phyloP scores from a whole-genome alignment of 2,329 filamentous ascomycete species.

The Aspergillus oerlinghausenensis region DNA sequence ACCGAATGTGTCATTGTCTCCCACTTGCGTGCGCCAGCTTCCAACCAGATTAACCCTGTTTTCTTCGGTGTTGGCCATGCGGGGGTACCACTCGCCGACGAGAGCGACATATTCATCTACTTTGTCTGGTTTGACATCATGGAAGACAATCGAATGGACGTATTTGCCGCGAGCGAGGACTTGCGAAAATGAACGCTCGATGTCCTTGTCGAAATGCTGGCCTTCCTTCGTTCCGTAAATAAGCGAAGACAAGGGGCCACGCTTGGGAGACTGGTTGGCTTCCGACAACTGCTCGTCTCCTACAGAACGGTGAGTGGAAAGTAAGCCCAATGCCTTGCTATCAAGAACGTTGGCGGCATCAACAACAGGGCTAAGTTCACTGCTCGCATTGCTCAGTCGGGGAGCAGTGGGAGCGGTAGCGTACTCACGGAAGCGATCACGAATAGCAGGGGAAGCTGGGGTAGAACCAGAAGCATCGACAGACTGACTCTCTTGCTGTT shows the following conservation, averaged over 20 bases:
- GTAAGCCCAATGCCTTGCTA: conserved; percentile 56
- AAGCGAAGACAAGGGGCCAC: conserved; percentile 73
- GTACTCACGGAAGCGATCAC: conserved; percentile 34
- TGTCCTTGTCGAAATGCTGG: conserved; percentile 87
- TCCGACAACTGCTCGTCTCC: conserved; percentile 58
- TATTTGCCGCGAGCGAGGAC: conserved; percentile 95
- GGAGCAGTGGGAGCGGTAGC: conserved; percentile 41
- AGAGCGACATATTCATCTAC: conserved; percentile 91
- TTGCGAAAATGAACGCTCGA: conserved; percentile 93
- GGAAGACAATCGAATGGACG: conserved; percentile 94
- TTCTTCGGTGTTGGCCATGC: conserved; percentile 75
- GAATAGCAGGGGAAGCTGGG: conserved; percentile 32
- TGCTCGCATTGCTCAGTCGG: conserved; percentile 43
- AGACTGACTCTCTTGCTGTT: conserved; percentile 78
- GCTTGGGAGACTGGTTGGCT: conserved; percentile 57
- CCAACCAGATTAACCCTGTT: conserved; percentile 96
- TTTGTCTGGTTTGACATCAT: conserved; percentile 91
- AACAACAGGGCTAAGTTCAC: conserved; percentile 27
- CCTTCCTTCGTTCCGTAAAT: conserved; percentile 98
- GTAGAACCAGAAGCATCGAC: conserved; percentile 45
- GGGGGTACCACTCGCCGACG: conserved; percentile 87
- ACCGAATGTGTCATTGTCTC: conserved; percentile 96
- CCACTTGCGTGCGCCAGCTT: conserved; percentile 97
- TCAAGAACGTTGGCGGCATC: conserved; percentile 39
- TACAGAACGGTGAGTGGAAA: conserved; percentile 48